Percentiles rank a stretch among this genome's conserved stretches.
These are phyloP conservation scores for Coffea canephora DNA, from an alignment of 257 asterid species.

Conservation along the genomic window DNA sequence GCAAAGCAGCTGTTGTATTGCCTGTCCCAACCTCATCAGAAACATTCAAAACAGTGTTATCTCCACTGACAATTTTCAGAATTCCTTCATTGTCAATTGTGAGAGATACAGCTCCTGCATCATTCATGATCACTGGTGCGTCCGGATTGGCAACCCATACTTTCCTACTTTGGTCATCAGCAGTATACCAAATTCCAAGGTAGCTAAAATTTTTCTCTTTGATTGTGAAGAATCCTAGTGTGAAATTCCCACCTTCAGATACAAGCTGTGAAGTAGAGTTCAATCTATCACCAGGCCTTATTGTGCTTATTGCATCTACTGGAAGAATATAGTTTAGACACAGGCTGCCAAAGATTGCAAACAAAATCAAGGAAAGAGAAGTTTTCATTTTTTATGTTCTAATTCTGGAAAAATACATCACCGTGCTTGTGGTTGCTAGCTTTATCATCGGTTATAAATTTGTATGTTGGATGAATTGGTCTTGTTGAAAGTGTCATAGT, in stretches of 20 bases:
- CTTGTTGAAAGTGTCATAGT: not conserved
- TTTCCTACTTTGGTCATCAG: not conserved
- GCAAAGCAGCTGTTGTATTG: constrained; percentile 32
- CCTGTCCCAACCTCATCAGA: constrained; percentile 18
- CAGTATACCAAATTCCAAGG: constrained; percentile 36
- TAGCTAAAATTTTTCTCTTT: constrained; percentile 25
- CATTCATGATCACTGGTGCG: constrained; percentile 8
- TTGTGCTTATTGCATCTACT: constrained; percentile 18
- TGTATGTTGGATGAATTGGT: not conserved
- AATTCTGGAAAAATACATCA: not conserved
- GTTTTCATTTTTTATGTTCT: not conserved
- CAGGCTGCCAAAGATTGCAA: constrained; percentile 4
- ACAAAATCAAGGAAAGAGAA: constrained; percentile 1
- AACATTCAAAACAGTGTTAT: constrained; percentile 16
- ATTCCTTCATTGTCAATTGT: constrained; percentile 27
- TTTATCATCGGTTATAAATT: no score
- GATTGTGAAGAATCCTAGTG: constrained; percentile 37
- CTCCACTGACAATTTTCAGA: constrained; percentile 23
- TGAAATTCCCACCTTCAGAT: constrained; percentile 34
- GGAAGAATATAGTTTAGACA: not conserved
- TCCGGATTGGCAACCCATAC: constrained; percentile 51
- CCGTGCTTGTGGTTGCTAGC: not conserved
- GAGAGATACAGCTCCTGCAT: constrained; percentile 7
- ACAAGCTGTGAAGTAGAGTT: constrained; percentile 31
- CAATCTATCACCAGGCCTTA: constrained; percentile 32